A percentile compares a stretch with the other conserved stretches of the same genome.
phyloP scores from a whole-genome alignment of 108 stramenopile genomes.

The Asterionellopsis glacialis region DNA sequence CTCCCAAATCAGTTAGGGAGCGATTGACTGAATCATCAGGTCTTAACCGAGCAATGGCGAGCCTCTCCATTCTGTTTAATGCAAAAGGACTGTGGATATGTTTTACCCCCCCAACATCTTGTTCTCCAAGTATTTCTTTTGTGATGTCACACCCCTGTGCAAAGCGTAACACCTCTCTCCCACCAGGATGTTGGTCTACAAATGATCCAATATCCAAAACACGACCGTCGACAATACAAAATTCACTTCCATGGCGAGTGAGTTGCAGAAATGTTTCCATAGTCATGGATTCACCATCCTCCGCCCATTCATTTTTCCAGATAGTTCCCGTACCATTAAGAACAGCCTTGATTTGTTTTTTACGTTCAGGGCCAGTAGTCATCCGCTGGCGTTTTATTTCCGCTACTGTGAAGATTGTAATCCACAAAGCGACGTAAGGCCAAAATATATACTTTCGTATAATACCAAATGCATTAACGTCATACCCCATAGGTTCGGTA shows the following conservation, averaged over 20 bases:
- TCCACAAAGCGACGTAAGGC: too few relatives aligned
- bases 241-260: slow-evolving; percentile 9
- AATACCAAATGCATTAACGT: too few relatives aligned
- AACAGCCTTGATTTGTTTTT: background rate
- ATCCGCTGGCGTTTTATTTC: slow-evolving; percentile 5
- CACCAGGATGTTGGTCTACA: slow-evolving; percentile 19
- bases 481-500: too few relatives aligned
- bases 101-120: too few relatives aligned
- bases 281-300: slow-evolving; percentile 15
- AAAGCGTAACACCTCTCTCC: slow-evolving; percentile 12
- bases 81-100: too few relatives aligned
- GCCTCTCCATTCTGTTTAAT: too few relatives aligned
- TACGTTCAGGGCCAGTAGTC: slow-evolving; percentile 1
- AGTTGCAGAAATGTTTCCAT: slow-evolving; percentile 23
- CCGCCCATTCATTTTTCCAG: slow-evolving; percentile 2
- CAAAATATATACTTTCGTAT: too few relatives aligned
- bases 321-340: slow-evolving; percentile 2
- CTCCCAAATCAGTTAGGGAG: too few relatives aligned
- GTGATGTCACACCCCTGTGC: slow-evolving; percentile 23
- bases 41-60: too few relatives aligned
- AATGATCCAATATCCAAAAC: slow-evolving; percentile 20
- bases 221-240: slow-evolving; percentile 20
- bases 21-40: too few relatives aligned
- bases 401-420: slow-evolving; percentile 12
- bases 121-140: slow-evolving; percentile 9